A percentile compares a stretch with the other conserved stretches of the same genome.
Conservation (phyloP, 2,329 filamentous ascomycete species). For the Colletotrichum higginsianum region DNA sequence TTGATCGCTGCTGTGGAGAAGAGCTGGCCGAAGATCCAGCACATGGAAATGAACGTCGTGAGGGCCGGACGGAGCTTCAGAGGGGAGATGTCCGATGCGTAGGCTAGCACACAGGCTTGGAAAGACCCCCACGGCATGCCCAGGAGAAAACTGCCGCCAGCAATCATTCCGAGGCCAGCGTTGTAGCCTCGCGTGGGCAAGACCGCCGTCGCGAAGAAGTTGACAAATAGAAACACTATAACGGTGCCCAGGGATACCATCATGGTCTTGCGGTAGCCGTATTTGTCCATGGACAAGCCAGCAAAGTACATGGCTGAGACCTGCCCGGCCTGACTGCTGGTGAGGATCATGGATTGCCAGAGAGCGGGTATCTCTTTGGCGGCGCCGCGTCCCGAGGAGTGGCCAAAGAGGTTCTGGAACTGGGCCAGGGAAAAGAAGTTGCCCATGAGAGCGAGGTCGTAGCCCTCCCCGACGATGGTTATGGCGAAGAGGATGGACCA, state of each 20-base stretch:
- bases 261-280: conserved; percentile 37
- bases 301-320: conserved; percentile 27
- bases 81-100: conserved; percentile 54
- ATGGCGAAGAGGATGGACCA: conserved; percentile 43
- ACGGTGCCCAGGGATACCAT: conserved; percentile 17
- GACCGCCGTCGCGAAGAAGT: conserved; percentile 39
- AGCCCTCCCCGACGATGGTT: conserved; percentile 44
- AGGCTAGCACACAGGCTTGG: conserved; percentile 53
- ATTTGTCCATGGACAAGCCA: conserved; percentile 20
- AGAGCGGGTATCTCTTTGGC: conserved; percentile 55
- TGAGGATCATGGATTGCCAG: conserved; percentile 57
- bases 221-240: conserved; percentile 30
- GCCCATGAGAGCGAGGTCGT: conserved; percentile 53
- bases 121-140: conserved; percentile 55
- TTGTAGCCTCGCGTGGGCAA: conserved; percentile 56
- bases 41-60: conserved; percentile 57
- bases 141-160: conserved; percentile 53
- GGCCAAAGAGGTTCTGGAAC: conserved; percentile 50
- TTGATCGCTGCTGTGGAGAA: conserved; percentile 52
- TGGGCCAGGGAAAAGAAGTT: conserved; percentile 52
- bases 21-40: conserved; percentile 58
- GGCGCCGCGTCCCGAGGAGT: conserved; percentile 39
- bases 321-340: conserved; percentile 24
- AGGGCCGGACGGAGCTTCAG: conserved; percentile 55
- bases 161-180: conserved; percentile 48